Evolutionary conservation across 208 protist genomes (phyloP).

Genomic region (Leishmania mexicana): DNA sequence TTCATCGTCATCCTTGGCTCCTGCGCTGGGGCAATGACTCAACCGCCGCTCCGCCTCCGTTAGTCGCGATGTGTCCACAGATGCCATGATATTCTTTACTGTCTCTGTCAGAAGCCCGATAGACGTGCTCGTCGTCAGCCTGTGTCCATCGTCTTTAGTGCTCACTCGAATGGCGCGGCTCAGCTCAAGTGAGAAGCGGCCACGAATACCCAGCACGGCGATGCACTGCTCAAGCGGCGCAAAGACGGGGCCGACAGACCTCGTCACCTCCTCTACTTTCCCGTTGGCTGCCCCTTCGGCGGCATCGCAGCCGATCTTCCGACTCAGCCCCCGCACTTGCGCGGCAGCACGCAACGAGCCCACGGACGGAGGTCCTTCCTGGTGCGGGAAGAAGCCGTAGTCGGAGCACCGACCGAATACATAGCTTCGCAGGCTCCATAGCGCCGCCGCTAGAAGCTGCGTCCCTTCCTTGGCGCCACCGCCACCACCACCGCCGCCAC

Average conservation of each 20-base stretch:
- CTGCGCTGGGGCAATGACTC: not conserved
- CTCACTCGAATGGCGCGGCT: slow-evolving; percentile 26
- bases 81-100: slow-evolving; percentile 35
- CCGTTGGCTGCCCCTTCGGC: not conserved
- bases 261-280: not conserved
- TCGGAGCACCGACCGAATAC: slow-evolving; percentile 59
- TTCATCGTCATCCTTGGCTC: slow-evolving; percentile 9
- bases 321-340: slow-evolving; percentile 25
- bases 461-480: slow-evolving; percentile 40
- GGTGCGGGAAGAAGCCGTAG: slow-evolving; percentile 49
- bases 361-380: slow-evolving; percentile 25
- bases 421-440: slow-evolving; percentile 73
- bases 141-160: slow-evolving; percentile 43
- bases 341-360: slow-evolving; percentile 43
- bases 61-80: slow-evolving; percentile 42
- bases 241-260: slow-evolving; percentile 11
- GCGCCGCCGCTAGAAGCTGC: slow-evolving; percentile 59
- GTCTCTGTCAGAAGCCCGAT: slow-evolving; percentile 37
- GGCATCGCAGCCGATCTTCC: slow-evolving; percentile 24
- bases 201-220: slow-evolving; percentile 71
- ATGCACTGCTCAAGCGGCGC: slow-evolving; percentile 72
- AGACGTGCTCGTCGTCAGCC: slow-evolving; percentile 57
- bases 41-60: slow-evolving; percentile 51
- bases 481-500: slow-evolving; percentile 12
- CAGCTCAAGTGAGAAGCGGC: slow-evolving; percentile 68